These are phyloP conservation scores for Sarocladium strictum DNA, from an alignment of 2,329 filamentous ascomycete species.

Conservation along the genomic window DNA sequence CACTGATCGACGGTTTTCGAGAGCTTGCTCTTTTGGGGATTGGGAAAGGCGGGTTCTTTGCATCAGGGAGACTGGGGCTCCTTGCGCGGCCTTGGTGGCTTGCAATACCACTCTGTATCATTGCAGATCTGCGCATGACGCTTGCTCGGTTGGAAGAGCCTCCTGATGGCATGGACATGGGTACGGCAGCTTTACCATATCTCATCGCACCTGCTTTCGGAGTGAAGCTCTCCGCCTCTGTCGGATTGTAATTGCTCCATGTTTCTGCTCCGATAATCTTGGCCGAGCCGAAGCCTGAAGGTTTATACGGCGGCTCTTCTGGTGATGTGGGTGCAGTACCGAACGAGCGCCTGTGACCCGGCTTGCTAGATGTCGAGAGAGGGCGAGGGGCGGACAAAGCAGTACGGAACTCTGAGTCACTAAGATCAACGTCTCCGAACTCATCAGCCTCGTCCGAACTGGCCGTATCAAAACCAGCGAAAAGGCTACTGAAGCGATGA, in stretches of 20 bases:
- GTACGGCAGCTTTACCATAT: neutral
- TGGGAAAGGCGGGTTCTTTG: slow-evolving; percentile 73
- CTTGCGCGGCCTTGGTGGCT: slow-evolving; percentile 59
- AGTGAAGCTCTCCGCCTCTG: slow-evolving; percentile 28
- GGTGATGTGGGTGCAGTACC: slow-evolving; percentile 34
- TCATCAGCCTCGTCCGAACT: slow-evolving; percentile 64
- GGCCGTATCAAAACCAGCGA: slow-evolving; percentile 72
- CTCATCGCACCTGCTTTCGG: slow-evolving; percentile 16
- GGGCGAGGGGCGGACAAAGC: slow-evolving; percentile 59
- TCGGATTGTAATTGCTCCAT: slow-evolving; percentile 37
- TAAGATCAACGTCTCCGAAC: slow-evolving; percentile 54
- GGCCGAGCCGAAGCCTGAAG: slow-evolving; percentile 19
- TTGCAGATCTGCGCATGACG: slow-evolving; percentile 69
- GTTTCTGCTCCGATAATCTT: slow-evolving; percentile 35
- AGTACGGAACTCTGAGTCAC: slow-evolving; percentile 63
- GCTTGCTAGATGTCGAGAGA: slow-evolving; percentile 29
- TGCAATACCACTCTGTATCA: slow-evolving; percentile 73
- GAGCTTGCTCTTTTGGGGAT: slow-evolving; percentile 89
- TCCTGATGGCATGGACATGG: slow-evolving; percentile 11
- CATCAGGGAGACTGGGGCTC: slow-evolving; percentile 59
- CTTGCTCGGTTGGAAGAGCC: slow-evolving; percentile 41
- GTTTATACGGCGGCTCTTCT: slow-evolving; percentile 29
- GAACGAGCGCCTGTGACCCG: slow-evolving; percentile 36
- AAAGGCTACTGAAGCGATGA: slow-evolving; percentile 76
- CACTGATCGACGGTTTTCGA: slow-evolving; percentile 60